Evolutionary conservation across 2,329 filamentous ascomycete species (phyloP).

Genomic region (Chrysoporthe deuterocubensis): DNA sequence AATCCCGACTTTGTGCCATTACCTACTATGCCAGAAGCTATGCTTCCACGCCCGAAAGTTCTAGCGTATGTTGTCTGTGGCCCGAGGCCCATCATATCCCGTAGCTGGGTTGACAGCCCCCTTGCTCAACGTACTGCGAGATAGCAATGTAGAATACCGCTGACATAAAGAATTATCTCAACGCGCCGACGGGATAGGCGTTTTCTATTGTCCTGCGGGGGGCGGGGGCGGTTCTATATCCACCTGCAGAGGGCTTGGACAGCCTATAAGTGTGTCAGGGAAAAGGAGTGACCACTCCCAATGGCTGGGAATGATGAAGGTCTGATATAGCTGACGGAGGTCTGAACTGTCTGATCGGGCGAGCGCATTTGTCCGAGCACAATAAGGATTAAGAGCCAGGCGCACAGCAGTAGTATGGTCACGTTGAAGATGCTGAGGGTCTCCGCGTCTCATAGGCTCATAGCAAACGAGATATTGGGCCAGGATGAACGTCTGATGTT

Average conservation of each 20-base stretch:
- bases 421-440: neutral
- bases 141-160: neutral
- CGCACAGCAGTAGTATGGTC: neutral
- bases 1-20: neutral
- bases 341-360: too few relatives aligned
- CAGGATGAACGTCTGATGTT: neutral
- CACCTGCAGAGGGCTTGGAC: neutral
- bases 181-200: neutral
- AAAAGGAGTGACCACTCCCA: too few relatives aligned
- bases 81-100: neutral
- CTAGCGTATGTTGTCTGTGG: neutral
- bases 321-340: too few relatives aligned
- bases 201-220: neutral
- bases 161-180: neutral
- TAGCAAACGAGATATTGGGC: neutral
- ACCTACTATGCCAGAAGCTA: neutral
- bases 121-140: neutral
- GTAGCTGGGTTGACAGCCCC: neutral
- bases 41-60: neutral
- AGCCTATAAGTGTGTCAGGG: neutral
- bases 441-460: neutral
- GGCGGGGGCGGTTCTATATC: too few relatives aligned
- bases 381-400: neutral
- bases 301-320: too few relatives aligned
- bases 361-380: too few relatives aligned